These are phyloP conservation scores for Penicillium antarcticum DNA, from an alignment of 495 filamentous ascomycete species.

Conservation along the genomic window DNA sequence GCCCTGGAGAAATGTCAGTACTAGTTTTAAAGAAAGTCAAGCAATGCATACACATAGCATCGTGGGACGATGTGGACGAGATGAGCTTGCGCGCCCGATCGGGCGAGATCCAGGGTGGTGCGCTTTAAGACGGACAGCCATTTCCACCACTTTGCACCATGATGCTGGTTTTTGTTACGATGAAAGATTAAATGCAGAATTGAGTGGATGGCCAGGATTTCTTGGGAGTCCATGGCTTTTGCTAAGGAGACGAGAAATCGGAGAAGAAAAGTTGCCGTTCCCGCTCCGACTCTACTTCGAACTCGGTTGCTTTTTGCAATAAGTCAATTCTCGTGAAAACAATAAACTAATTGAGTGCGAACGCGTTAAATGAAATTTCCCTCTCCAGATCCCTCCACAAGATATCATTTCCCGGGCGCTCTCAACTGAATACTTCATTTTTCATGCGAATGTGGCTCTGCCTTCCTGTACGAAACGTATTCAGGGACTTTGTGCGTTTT, in stretches of 20 bases:
- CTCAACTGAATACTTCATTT: no score
- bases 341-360: no score
- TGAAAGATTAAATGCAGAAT: constrained; percentile 63
- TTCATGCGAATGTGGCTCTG: no score
- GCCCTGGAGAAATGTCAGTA: constrained; percentile 37
- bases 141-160: constrained; percentile 68
- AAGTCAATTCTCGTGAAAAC: background rate
- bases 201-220: constrained; percentile 29
- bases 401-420: no score
- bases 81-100: background rate
- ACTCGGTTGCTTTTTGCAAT: background rate
- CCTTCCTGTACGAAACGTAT: no score
- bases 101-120: constrained; percentile 47
- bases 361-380: no score
- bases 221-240: constrained; percentile 28
- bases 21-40: background rate
- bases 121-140: constrained; percentile 64
- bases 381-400: no score
- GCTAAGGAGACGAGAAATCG: background rate
- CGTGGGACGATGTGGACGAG: constrained; percentile 32
- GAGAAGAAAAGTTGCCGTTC: background rate
- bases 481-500: no score
- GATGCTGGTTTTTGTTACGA: constrained; percentile 82
- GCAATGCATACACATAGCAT: constrained; percentile 43
- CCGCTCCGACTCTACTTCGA: no score